Base-by-base conservation (phyloP, 1,284 basidiomycete species). In the Ceratorhiza oryzae-sativae region DNA sequence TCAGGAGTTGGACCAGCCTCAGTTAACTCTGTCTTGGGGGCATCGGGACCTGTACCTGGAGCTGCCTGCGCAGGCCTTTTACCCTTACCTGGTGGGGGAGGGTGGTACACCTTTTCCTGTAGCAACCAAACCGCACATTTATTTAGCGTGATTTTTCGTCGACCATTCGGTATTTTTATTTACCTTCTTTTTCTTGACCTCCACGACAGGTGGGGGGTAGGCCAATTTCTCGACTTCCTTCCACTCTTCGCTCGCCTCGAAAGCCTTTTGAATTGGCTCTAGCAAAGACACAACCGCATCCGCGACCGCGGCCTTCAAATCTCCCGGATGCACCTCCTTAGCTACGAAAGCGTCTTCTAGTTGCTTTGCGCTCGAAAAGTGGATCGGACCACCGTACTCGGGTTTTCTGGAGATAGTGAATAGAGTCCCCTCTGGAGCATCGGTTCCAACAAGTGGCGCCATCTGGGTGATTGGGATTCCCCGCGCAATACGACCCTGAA, bases 301-400 rank as follows among this genome's bases (percentile, higher is more conserved):
- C n/a, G 87, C 85, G 6, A 98, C 93, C 0, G 88, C 88, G 8
- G 81, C 81, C 84, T 99, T 99, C 77, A 99, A 82, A 80, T 98
- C 97, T 34, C 89, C 90, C 0, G 97, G 97, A 80, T 98, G 95
- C 4, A 99, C 77, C 73, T 87, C 86, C 81, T 90, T 91, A 71
- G 84, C 85, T 34, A 82, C 87, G 79, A 95, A 99, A 72, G 91
- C 92, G n/a, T 84, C 82, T 79, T 93, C 86, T 74, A 99, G 80
- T 36, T 86, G 85, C 18, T 85, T 83, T 80, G 89, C 95, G 6
- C 82, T 83, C 53, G 77, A 76, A 83, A 94, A 97, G 80, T 97
- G 94, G 72, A 89, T 81, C 62, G 89, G 82, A 0, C 93, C 94
- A n/a, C 96, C 96, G 75, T 88, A 91, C 80, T 95, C 93, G 76